Evolutionary conservation across 2,329 filamentous ascomycete genomes (phyloP).

Genomic region (Calonectria pauciramosa): DNA sequence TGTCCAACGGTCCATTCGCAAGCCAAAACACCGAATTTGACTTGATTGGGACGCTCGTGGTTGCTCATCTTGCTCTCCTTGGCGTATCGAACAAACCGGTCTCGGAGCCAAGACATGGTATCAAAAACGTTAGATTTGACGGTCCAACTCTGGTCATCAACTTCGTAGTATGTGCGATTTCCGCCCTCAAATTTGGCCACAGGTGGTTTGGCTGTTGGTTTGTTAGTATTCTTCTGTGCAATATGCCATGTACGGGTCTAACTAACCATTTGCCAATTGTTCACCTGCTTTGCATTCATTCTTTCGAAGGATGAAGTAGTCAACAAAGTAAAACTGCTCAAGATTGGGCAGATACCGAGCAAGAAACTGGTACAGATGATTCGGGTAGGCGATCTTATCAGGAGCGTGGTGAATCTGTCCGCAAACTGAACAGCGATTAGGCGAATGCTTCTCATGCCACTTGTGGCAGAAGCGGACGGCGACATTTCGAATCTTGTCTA

Average conservation of each 20-base stretch:
- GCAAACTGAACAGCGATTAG: constrained; percentile 50
- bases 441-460: constrained; percentile 52
- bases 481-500: constrained; percentile 54
- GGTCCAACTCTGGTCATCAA: constrained; percentile 51
- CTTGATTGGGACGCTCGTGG: constrained; percentile 51
- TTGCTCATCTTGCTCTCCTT: constrained; percentile 50
- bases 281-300: not conserved
- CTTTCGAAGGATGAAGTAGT: constrained; percentile 57
- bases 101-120: constrained; percentile 55
- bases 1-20: constrained; percentile 55
- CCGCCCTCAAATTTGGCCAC: constrained; percentile 35
- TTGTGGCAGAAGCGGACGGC: constrained; percentile 58
- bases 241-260: not conserved
- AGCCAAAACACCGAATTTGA: constrained; percentile 57
- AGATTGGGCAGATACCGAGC: constrained; percentile 57
- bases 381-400: constrained; percentile 50
- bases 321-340: constrained; percentile 60
- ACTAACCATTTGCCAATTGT: constrained; percentile 23
- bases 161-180: constrained; percentile 51
- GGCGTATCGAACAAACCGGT: constrained; percentile 54
- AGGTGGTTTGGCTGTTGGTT: constrained; percentile 8
- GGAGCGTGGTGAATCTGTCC: constrained; percentile 47
- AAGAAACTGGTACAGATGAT: constrained; percentile 60
- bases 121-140: constrained; percentile 52
- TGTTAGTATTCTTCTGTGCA: constrained; percentile 21